Percentiles rank a stretch among this genome's conserved stretches.
Conservation (phyloP, 495 filamentous ascomycete species). For the Schizothecium vesticola region DNA sequence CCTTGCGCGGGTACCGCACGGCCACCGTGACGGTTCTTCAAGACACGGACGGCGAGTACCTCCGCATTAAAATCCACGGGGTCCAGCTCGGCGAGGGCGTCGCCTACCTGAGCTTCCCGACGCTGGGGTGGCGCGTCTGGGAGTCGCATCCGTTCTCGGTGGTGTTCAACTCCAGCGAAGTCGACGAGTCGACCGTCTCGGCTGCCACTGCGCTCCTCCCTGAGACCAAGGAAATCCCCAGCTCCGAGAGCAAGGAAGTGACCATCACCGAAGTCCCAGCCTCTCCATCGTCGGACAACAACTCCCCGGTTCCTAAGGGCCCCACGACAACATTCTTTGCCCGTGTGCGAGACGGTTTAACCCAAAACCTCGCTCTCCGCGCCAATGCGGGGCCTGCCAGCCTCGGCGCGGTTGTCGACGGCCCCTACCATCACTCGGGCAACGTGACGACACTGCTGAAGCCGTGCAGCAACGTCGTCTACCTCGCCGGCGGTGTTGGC, state of each 20-base stretch:
- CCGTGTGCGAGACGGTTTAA: slow-evolving; percentile 9
- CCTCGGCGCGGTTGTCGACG: slow-evolving; percentile 15
- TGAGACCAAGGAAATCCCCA: background rate
- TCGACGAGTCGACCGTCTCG: slow-evolving; percentile 2
- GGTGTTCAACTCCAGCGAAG: slow-evolving; percentile 11
- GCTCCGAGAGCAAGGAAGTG: background rate
- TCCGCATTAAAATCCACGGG: slow-evolving; percentile 30
- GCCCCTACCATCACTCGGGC: slow-evolving; percentile 14
- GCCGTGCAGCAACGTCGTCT: slow-evolving; percentile 16
- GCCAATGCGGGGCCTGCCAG: background rate
- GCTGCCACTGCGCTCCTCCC: background rate
- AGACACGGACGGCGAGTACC: slow-evolving; percentile 24
- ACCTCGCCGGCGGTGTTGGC: slow-evolving; percentile 25
- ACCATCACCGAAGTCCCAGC: background rate
- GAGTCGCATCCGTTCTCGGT: slow-evolving; percentile 44
- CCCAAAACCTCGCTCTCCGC: background rate
- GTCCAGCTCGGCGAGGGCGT: slow-evolving; percentile 19
- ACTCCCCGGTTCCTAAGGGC: background rate
- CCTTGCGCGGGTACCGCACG: slow-evolving; percentile 24
- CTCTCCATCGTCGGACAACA: background rate
- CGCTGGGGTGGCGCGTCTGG: slow-evolving; percentile 34
- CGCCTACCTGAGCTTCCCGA: slow-evolving; percentile 40
- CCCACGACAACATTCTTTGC: slow-evolving; percentile 8
- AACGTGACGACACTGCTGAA: slow-evolving; percentile 6
- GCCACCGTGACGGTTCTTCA: slow-evolving; percentile 28